These are phyloP conservation scores for Sarocladium kiliense DNA, from an alignment of 2,329 filamentous ascomycete species.

Conservation along the genomic window DNA sequence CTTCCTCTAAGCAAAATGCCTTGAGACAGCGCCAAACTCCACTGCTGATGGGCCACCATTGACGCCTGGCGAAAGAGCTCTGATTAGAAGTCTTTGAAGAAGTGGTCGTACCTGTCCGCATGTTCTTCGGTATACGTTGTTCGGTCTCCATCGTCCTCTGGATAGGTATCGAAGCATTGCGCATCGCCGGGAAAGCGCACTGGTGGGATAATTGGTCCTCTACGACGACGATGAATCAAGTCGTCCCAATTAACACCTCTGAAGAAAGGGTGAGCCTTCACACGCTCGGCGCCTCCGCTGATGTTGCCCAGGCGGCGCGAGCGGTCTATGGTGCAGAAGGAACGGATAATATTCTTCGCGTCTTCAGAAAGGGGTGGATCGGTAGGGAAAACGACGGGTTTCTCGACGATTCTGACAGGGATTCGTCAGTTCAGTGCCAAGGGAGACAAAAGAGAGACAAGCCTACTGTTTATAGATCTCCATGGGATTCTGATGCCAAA, in stretches of 20 bases:
- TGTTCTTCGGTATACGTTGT: conserved; percentile 67
- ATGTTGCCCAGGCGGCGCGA: conserved; percentile 75
- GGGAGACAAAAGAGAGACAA: neutral
- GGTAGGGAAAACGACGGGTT: conserved; percentile 68
- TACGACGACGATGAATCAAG: conserved; percentile 56
- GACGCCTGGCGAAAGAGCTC: no score
- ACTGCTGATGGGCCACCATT: no score
- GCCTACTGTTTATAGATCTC: conserved; percentile 77
- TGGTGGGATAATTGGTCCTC: conserved; percentile 71
- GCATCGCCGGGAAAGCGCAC: conserved; percentile 68
- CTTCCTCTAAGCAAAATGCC: no score
- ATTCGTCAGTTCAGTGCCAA: neutral
- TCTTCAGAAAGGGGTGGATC: conserved; percentile 59
- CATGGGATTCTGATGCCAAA: conserved; percentile 82
- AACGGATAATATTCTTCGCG: conserved; percentile 69
- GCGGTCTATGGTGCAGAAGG: conserved; percentile 73
- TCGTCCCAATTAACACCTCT: conserved; percentile 68
- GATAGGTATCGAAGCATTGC: conserved; percentile 77
- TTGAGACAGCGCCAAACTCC: no score
- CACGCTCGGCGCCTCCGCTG: conserved; percentile 63
- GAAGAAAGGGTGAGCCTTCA: conserved; percentile 77
- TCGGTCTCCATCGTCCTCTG: conserved; percentile 63
- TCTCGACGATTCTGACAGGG: conserved; percentile 67
- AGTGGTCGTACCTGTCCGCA: conserved; percentile 62
- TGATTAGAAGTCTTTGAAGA: conserved; percentile 63